These are phyloP conservation scores for Phoma herbarum DNA, from an alignment of 2,329 filamentous ascomycete genomes.

Conservation along the genomic window DNA sequence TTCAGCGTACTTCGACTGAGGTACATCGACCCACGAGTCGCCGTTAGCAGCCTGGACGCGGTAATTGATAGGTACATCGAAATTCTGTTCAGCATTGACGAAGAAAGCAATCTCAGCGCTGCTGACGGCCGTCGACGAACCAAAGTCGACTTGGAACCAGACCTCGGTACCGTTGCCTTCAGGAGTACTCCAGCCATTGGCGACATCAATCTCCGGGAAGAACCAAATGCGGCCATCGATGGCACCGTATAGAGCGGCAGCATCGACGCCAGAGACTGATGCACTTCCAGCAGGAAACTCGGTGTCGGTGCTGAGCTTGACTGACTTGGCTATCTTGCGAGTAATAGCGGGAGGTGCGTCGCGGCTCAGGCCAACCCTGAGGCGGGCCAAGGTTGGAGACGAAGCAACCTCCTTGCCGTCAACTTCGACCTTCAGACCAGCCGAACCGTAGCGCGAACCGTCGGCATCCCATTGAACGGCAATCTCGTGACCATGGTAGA, in stretches of 20 bases:
- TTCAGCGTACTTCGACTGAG: slow-evolving; percentile 28
- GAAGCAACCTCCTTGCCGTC: slow-evolving; percentile 47
- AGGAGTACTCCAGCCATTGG: slow-evolving; percentile 52
- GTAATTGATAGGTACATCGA: slow-evolving; percentile 43
- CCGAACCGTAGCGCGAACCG: slow-evolving; percentile 45
- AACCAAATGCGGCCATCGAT: slow-evolving; percentile 55
- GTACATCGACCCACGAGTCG: slow-evolving; percentile 43
- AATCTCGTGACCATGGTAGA: slow-evolving; percentile 55
- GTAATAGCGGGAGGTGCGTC: slow-evolving; percentile 37
- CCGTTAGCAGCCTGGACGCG: slow-evolving; percentile 38
- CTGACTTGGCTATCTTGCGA: slow-evolving; percentile 48
- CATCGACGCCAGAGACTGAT: slow-evolving; percentile 36
- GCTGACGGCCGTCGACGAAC: slow-evolving; percentile 33
- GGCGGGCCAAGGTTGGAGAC: slow-evolving; percentile 35
- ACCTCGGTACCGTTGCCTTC: slow-evolving; percentile 39
- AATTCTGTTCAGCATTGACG: slow-evolving; percentile 37
- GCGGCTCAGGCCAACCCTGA: slow-evolving; percentile 36
- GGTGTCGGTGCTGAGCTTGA: slow-evolving; percentile 44
- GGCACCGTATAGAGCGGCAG: slow-evolving; percentile 44
- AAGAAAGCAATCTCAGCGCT: slow-evolving; percentile 53
- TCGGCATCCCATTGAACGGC: slow-evolving; percentile 54
- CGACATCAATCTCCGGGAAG: slow-evolving; percentile 47
- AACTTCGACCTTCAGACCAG: slow-evolving; percentile 49
- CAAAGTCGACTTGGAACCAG: slow-evolving; percentile 53
- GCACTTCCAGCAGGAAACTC: slow-evolving; percentile 46